Evolutionary conservation across 805 yeast species (phyloP).

Genomic region (Monosporozyma siamensis): DNA sequence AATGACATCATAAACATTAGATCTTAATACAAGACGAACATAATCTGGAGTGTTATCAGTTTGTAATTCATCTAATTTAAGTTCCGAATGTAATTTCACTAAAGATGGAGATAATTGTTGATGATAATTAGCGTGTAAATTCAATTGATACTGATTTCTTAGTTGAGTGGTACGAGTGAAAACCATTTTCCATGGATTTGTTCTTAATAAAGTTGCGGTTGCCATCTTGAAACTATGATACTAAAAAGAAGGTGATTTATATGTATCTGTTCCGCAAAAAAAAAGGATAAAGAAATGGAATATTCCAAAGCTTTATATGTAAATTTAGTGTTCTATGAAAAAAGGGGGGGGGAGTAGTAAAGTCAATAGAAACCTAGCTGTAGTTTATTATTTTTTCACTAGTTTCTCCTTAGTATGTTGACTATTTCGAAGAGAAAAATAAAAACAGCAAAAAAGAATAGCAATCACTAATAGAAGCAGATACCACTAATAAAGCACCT

Average conservation of each 20-base stretch:
- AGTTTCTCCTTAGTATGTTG: too few species aligned
- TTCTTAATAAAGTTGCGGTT: conserved; percentile 4
- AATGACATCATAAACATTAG: conserved; percentile 90
- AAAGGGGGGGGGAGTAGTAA: too few species aligned
- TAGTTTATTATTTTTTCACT: too few species aligned
- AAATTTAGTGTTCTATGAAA: too few species aligned
- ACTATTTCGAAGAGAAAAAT: too few species aligned
- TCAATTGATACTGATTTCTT: conserved; percentile 6
- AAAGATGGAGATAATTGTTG: conserved; percentile 16
- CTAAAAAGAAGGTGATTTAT: neutral
- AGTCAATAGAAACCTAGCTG: too few species aligned
- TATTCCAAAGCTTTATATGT: too few species aligned
- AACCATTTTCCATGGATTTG: neutral
- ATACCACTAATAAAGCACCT: too few species aligned
- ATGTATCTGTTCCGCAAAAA: neutral
- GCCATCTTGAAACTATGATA: conserved; percentile 3
- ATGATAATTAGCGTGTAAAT: conserved; percentile 8
- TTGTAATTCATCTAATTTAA: conserved; percentile 40
- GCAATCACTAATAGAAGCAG: too few species aligned
- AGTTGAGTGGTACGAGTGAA: neutral
- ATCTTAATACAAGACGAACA: conserved; percentile 78
- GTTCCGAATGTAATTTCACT: conserved; percentile 22
- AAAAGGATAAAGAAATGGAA: neutral
- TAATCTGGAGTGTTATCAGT: conserved; percentile 80
- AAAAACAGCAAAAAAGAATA: too few species aligned